Percentiles rank a stretch among this genome's conserved stretches.
phyloP scores from a whole-genome alignment of 345 rosid genomes.

The Cardamine chenopodiifolia region DNA sequence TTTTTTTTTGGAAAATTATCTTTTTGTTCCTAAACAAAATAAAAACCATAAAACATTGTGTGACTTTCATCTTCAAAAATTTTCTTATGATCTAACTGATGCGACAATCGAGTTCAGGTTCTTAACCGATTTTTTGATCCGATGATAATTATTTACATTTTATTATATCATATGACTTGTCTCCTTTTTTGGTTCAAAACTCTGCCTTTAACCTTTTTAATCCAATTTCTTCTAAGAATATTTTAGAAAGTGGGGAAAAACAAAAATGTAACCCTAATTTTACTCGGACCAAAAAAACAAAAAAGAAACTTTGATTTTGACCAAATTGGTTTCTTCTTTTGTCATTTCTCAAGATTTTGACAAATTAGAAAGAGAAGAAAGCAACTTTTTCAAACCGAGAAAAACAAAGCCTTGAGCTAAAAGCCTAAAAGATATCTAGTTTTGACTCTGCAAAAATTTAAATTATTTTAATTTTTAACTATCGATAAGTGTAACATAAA shows the following conservation, averaged over 20 bases:
- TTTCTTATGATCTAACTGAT: no score
- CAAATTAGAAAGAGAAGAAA: constrained; percentile 19
- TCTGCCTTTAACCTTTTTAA: constrained; percentile 18
- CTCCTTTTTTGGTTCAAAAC: constrained; percentile 5
- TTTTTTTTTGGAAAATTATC: no score
- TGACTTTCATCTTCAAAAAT: no score
- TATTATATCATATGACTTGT: constrained; percentile 36
- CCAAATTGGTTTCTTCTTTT: constrained; percentile 34
- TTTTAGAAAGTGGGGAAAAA: constrained; percentile 8
- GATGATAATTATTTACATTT: no score
- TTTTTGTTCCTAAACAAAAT: no score
- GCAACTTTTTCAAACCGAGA: not conserved
- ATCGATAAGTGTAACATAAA: not conserved
- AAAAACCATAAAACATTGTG: no score
- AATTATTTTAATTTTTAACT: not conserved
- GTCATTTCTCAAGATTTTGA: constrained; percentile 42
- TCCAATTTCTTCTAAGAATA: constrained; percentile 14
- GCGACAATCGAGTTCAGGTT: no score
- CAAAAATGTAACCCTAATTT: constrained; percentile 30
- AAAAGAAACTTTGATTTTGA: constrained; percentile 44
- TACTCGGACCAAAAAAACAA: constrained; percentile 21
- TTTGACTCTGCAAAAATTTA: constrained; percentile 19
- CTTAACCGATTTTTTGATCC: no score
- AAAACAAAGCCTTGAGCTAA: constrained; percentile 16
- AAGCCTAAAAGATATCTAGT: constrained; percentile 31